phyloP scores from a whole-genome alignment of 495 filamentous ascomycete genomes.

The Cetradonia linearis region DNA sequence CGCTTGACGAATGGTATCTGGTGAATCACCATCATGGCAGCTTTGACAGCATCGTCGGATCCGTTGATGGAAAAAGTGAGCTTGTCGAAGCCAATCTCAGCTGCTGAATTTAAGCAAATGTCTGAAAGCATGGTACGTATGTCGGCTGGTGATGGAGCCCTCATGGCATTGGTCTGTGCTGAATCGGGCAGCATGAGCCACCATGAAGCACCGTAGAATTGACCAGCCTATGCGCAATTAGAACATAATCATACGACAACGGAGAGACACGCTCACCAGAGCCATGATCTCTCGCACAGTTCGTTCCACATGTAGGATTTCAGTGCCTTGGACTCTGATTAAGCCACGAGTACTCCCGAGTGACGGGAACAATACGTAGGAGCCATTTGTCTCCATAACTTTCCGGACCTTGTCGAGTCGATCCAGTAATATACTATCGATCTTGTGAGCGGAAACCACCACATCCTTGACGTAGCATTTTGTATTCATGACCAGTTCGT shows the following conservation, averaged over 20 bases:
- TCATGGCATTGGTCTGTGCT: slow-evolving; percentile 42
- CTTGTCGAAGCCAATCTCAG: slow-evolving; percentile 89
- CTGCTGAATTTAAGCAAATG: slow-evolving; percentile 90
- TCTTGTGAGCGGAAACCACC: slow-evolving; percentile 72
- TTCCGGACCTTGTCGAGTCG: slow-evolving; percentile 93
- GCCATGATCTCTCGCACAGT: slow-evolving; percentile 92
- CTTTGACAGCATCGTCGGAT: slow-evolving; percentile 90
- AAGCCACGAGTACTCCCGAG: slow-evolving; percentile 68
- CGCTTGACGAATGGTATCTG: slow-evolving; percentile 82
- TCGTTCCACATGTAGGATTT: slow-evolving; percentile 86
- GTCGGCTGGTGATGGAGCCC: slow-evolving; percentile 63
- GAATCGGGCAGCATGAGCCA: slow-evolving; percentile 74
- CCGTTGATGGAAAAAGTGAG: slow-evolving; percentile 88
- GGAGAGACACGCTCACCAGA: slow-evolving; percentile 46
- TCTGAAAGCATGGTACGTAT: slow-evolving; percentile 85
- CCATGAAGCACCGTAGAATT: slow-evolving; percentile 97
- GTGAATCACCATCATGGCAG: slow-evolving; percentile 82
- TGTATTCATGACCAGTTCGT: slow-evolving; percentile 65
- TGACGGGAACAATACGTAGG: slow-evolving; percentile 80
- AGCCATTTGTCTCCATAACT: slow-evolving; percentile 93
- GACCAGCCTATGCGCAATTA: slow-evolving; percentile 57
- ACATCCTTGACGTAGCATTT: slow-evolving; percentile 89
- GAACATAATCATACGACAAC: slow-evolving; percentile 14
- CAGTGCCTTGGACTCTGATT: slow-evolving; percentile 82
- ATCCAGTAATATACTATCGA: slow-evolving; percentile 83